Evolutionary conservation across 208 protist species (phyloP), one percentile per base, ranked within the genome.

Genomic region (Spongospora subterranea): DNA sequence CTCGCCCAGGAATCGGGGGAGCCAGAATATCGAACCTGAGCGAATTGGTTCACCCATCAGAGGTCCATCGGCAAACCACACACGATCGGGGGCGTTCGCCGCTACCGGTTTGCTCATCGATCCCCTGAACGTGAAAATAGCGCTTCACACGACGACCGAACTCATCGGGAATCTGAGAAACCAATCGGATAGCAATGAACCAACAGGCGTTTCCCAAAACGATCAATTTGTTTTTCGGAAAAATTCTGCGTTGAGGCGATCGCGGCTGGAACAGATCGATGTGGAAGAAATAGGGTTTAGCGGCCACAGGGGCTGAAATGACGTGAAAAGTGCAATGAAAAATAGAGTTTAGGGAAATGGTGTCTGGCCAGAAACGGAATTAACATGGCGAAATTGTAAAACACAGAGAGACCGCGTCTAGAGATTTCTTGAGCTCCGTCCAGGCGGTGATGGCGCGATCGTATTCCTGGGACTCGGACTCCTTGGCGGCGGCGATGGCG

Each of bases 101-200:
- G 6, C 24, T 60, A 60, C 71, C 71, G n/a, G 71, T 82, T 43
- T 82, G 71, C n/a, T 82, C 71, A 82, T 82, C 71, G 71, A 82
- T 82, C 17, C 71, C 71, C 35, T 82, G 71, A 35, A 82, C 71
- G 71, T 82, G 71, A 43, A 82, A 82, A 35, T 82, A 82, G 35
- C 71, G 71, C 40, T 82, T 82, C n/a, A 43, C 17, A 17, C 35
- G 71, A 43, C 6, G 35, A 29, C 50, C 50, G 50, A 60, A 6
- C 24, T 24, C 24, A 24, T 60, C 50, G 50, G 50, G 24, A 60
- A 29, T 24, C 24, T 29, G 6, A 60, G 50, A 60, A 60, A 60
- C 24, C 24, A 60, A 60, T 6, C 50, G 50, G 24, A 60, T 6
- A 29, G 6, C 50, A 24, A 60, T 60, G 50, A 24, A 24, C 6